phyloP scores from a whole-genome alignment of 257 asterid species.

The Ocimum tenuiflorum region DNA sequence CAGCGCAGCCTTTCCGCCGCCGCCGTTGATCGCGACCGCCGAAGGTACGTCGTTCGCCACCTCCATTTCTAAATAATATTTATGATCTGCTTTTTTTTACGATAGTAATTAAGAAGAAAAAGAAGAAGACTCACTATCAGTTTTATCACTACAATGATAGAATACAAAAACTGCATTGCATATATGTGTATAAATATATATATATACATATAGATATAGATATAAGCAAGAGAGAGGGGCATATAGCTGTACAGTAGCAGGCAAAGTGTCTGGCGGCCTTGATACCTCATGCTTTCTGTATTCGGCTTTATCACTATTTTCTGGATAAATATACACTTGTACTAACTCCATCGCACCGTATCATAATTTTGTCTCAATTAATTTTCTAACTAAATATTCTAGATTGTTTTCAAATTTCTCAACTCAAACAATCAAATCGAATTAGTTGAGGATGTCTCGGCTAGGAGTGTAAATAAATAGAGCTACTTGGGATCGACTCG shows the following conservation, averaged over 20 bases:
- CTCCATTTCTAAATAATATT: slow-evolving; percentile 31
- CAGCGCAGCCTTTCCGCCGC: slow-evolving; percentile 15
- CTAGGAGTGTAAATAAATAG: too few relatives aligned
- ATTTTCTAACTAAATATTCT: too few relatives aligned
- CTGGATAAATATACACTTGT: not conserved
- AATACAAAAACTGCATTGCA: not conserved
- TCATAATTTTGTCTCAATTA: not conserved
- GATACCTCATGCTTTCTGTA: slow-evolving; percentile 26
- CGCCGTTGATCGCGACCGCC: slow-evolving; percentile 16
- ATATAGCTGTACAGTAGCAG: slow-evolving; percentile 30
- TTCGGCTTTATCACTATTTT: slow-evolving; percentile 11
- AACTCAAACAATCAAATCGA: too few relatives aligned
- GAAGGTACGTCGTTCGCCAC: slow-evolving; percentile 35
- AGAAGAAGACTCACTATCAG: not conserved
- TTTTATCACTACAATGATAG: not conserved
- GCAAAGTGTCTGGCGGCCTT: slow-evolving; percentile 30
- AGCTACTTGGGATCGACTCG: too few relatives aligned
- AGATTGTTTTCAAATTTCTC: too few relatives aligned
- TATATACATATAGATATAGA: too few relatives aligned
- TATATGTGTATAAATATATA: too few relatives aligned
- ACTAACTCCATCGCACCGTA: not conserved
- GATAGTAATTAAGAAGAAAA: not conserved
- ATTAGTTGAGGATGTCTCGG: too few relatives aligned
- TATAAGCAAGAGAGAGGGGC: slow-evolving; percentile 11
- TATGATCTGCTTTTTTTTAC: too few relatives aligned